Base-by-base conservation (phyloP, 129 eudicot genomes). In the Logfia minima region DNA sequence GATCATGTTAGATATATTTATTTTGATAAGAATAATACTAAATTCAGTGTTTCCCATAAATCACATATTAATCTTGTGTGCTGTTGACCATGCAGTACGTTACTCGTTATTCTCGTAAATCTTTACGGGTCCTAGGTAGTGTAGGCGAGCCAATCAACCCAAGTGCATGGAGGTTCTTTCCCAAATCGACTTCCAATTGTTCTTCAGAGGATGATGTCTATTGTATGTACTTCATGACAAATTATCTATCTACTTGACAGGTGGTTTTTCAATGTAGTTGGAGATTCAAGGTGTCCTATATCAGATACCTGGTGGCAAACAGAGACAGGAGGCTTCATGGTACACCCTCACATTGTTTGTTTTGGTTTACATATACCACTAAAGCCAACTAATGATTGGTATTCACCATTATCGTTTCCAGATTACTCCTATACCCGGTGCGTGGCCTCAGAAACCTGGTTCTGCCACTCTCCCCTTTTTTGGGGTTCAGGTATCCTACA, bases 241-340 rank as follows among this genome's bases (percentile, higher is more conserved):
- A 18, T 13, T 70, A 5, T 62, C 69, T 70, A 56, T 35, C 58
- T 8, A 66, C 72, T 21, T 77, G 67, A 66, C 90, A 95, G 99
- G 88, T 95, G 99, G 99, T 95, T 80, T 83, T 92, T 55, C 86
- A 89, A 95, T 81, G 86, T 89, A 65, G 96, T 95, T 77, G 97
- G 99, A 74, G 97, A 95, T 72, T 86, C 97, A 23, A 88, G 92
- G 82, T 95, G 99, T 78, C 99, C 99, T 68, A 95, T 95, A 78
- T 91, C 97, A 53, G 99, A 95, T 85, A 95, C 99, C 34, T 95
- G 99, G 99, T 95, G 99, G 97, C 99, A 95, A 81, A 95, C 99
- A 60, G 99, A 95, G 86, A 91, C 97, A 5, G 99, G 99, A 48
- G 99, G 99, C 69, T 91, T 95, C 85, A 87, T 95, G 99, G 99